Base-by-base conservation (phyloP, 2,329 filamentous ascomycete genomes). In the Aspergillus pseudoglaucus region DNA sequence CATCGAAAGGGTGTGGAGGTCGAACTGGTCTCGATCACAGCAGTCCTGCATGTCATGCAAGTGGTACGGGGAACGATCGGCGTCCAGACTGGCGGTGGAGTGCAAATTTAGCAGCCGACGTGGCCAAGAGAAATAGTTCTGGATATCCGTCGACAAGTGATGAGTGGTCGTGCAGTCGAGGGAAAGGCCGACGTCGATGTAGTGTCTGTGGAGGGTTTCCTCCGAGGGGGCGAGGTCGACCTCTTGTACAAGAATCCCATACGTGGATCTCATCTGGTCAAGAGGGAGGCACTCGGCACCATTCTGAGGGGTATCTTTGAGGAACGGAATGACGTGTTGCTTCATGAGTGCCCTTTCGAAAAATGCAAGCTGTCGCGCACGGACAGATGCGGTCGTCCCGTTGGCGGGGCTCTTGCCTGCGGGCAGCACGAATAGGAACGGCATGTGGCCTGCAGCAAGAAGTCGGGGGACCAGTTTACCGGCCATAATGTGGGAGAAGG, bases 171-270 rank as follows among this genome's bases (percentile, higher is more conserved):
- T 38, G 35, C 49, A 43, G n/a, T 30, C 15, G 9, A 51, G 17
- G 1, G 42, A 51, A n/a, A 51, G 22, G 12, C 49, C 49, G 9
- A 51, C 17, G 17, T 51, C 49, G 25, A 51, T 46, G 38, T 45
- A 43, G 17, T 51, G 38, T 9, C 42, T 37, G 9, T 45, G 27
- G 10, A 51, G 42, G 10, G 15, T 33, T 30, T 30, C 25, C 1
- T 43, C 27, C 15, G 20, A 27, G 12, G 48, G 30, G 1, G 42
- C 20, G 6, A 30, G 22, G 17, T 37, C 39, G 18, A 49, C 33
- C 6, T 49, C 44, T 22, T 49, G 47, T 15, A 49, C 44, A 8
- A 47, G 25, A 3, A 49, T 32, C 4, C 47, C 47, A 20, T 49
- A 49, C 6, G 47, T 30, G 27, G 39, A 14, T 6, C 39, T 38